Evolutionary conservation across 2,329 filamentous ascomycete genomes (phyloP).

Genomic region (Ophiocordyceps camponoti-rufipedis): DNA sequence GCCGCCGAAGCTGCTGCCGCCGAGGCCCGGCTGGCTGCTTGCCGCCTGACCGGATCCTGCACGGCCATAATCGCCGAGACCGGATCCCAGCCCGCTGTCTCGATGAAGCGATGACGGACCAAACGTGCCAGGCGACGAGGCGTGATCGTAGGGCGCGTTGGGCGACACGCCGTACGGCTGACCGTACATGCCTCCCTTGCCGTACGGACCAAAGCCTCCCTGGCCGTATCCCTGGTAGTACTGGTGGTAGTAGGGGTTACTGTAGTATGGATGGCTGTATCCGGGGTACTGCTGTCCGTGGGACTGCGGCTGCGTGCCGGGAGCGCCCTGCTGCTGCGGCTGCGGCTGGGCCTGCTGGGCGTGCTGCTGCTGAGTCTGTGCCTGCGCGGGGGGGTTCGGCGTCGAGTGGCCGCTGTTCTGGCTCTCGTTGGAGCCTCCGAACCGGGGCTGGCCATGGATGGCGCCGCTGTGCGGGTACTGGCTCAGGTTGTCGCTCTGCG

Average conservation of each 20-base stretch:
- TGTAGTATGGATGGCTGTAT: constrained; percentile 40
- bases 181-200: constrained; percentile 35
- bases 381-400: constrained; percentile 56
- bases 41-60: constrained; percentile 29
- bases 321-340: constrained; percentile 23
- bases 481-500: constrained; percentile 44
- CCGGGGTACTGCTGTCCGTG: constrained; percentile 32
- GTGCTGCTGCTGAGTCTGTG: constrained; percentile 24
- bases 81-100: constrained; percentile 29
- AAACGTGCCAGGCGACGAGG: constrained; percentile 34
- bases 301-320: constrained; percentile 24
- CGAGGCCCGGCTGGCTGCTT: constrained; percentile 27
- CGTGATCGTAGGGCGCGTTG: constrained; percentile 37
- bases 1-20: constrained; percentile 30
- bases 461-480: constrained; percentile 57
- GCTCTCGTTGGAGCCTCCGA: constrained; percentile 42
- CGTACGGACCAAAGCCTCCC: constrained; percentile 33
- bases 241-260: constrained; percentile 42
- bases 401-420: constrained; percentile 84
- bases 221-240: constrained; percentile 39
- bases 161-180: constrained; percentile 39
- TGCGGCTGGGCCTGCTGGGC: constrained; percentile 11
- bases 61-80: constrained; percentile 36
- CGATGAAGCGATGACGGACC: constrained; percentile 34
- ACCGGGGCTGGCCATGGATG: constrained; percentile 36